phyloP scores from a whole-genome alignment of 352 stramenopile species.

The Pythium periplocum region DNA sequence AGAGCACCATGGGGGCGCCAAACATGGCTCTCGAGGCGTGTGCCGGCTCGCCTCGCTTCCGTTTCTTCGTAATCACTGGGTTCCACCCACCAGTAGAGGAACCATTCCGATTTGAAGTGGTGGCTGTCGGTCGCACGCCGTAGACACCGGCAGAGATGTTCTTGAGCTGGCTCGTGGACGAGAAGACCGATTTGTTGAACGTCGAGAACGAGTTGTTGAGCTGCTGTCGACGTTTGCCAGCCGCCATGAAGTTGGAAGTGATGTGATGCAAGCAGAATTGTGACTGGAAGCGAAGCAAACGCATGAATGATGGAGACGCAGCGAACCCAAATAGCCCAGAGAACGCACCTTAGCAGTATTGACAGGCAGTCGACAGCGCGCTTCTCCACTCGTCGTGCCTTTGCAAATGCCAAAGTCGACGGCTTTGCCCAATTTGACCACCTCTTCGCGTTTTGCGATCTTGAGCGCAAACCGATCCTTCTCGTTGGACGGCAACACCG shows the following conservation, averaged over 20 bases:
- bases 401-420: slow-evolving; percentile 82
- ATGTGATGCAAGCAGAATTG: slow-evolving; percentile 82
- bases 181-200: slow-evolving; percentile 64
- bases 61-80: slow-evolving; percentile 38
- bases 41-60: slow-evolving; percentile 32
- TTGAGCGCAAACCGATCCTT: slow-evolving; percentile 82
- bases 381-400: slow-evolving; percentile 47
- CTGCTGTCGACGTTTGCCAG: slow-evolving; percentile 61
- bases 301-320: slow-evolving; percentile 1
- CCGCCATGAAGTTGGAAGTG: slow-evolving; percentile 60
- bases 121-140: slow-evolving; percentile 20
- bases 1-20: slow-evolving; percentile 45
- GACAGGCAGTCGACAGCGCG: slow-evolving; percentile 60
- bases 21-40: slow-evolving; percentile 16
- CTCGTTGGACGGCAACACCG: slow-evolving; percentile 55
- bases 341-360: slow-evolving; percentile 59
- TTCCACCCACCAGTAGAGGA: slow-evolving; percentile 23
- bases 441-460: slow-evolving; percentile 38
- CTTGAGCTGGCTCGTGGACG: slow-evolving; percentile 42
- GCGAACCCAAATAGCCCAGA: background rate
- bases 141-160: slow-evolving; percentile 82
- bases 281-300: slow-evolving; percentile 20
- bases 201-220: slow-evolving; percentile 68
- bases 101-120: background rate
- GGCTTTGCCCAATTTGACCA: slow-evolving; percentile 56